Evolutionary conservation across 345 rosid species (phyloP).

Genomic region (Cardiospermum halicacabum): DNA sequence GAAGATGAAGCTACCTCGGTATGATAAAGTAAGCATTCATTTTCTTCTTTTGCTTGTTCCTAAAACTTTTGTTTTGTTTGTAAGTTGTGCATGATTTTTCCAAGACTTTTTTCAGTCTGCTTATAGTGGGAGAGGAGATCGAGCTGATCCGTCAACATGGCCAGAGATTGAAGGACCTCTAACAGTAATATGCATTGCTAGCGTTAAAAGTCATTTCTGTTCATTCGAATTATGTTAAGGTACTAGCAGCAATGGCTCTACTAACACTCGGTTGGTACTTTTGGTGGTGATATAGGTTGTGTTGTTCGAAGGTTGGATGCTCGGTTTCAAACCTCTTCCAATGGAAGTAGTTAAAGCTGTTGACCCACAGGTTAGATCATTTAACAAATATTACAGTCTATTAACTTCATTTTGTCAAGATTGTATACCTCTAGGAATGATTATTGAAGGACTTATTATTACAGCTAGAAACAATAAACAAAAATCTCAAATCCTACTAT

Average conservation of each 20-base stretch:
- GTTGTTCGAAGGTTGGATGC: conserved; percentile 99
- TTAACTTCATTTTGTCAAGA: background rate
- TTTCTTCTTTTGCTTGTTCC: conserved; percentile 3
- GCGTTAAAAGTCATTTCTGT: no score
- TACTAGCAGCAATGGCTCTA: background rate
- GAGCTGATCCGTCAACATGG: conserved; percentile 81
- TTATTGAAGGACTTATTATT: conserved; percentile 8
- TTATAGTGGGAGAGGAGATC: conserved; percentile 80
- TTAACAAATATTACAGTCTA: background rate
- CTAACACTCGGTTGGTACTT: conserved; percentile 2
- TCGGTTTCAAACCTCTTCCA: conserved; percentile 82
- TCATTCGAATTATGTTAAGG: background rate
- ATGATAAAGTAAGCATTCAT: conserved; percentile 63
- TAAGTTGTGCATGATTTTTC: conserved; percentile 4
- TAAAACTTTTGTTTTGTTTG: background rate
- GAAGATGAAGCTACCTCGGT: conserved; percentile 92
- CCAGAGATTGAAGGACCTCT: conserved; percentile 92
- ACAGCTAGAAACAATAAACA: conserved; percentile 73
- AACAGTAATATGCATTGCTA: conserved; percentile 39
- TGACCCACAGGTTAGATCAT: conserved; percentile 70
- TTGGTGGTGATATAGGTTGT: conserved; percentile 48
- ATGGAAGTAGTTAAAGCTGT: conserved; percentile 56
- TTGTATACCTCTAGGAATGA: conserved; percentile 3
- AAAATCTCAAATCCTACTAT: conserved; percentile 81
- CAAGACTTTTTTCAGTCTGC: conserved; percentile 66